These are phyloP conservation scores for Lumnitzera littorea DNA, from an alignment of 345 rosid genomes.

Conservation along the genomic window DNA sequence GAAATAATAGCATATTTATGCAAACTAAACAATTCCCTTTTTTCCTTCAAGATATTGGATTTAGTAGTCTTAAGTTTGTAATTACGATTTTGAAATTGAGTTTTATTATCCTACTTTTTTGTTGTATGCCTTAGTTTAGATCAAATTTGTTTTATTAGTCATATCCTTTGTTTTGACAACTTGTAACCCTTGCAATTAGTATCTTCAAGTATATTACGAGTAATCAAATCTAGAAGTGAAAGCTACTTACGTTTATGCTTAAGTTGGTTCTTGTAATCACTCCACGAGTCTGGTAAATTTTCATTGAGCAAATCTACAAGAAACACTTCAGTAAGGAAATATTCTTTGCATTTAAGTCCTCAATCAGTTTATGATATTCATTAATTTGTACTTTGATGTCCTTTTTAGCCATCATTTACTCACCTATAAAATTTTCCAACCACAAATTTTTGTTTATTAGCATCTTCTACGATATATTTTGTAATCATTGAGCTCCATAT, in stretches of 20 bases:
- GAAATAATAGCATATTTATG: not conserved
- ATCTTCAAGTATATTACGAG: not conserved
- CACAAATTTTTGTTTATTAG: too few relatives aligned
- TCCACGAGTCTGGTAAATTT: not conserved
- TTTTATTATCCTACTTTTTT: not conserved
- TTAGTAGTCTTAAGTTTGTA: not conserved
- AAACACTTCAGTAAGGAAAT: not conserved
- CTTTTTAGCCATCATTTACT: too few relatives aligned
- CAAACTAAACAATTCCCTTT: not conserved
- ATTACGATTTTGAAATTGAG: not conserved
- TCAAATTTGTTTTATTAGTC: not conserved
- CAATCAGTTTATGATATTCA: too few relatives aligned
- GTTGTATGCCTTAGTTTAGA: not conserved
- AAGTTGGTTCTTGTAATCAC: not conserved
- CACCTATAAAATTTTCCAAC: too few relatives aligned
- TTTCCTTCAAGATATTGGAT: not conserved
- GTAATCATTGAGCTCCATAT: too few relatives aligned
- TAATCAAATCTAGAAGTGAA: not conserved
- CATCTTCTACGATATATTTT: too few relatives aligned
- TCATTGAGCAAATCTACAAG: not conserved
- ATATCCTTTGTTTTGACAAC: not conserved
- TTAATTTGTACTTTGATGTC: too few relatives aligned
- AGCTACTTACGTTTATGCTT: not conserved
- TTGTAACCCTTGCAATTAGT: not conserved
- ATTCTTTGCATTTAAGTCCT: not conserved